A percentile compares a stretch with the other conserved stretches of the same genome.
Evolutionary conservation across 768 basidiomycete genomes (phyloP).

Genomic region (Coprinopsis sp.): DNA sequence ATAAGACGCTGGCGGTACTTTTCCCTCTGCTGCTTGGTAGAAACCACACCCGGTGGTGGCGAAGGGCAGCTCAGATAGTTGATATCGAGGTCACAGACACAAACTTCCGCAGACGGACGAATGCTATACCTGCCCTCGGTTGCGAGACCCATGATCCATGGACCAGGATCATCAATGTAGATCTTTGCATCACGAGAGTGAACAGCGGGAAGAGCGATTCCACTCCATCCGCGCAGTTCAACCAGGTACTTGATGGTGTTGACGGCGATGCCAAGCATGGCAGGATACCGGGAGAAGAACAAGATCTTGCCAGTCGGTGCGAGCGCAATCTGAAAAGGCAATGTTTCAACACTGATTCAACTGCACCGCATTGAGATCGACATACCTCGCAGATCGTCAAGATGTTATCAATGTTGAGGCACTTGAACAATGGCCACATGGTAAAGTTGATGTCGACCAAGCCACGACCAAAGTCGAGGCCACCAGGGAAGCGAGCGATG

Average conservation of each 20-base stretch:
- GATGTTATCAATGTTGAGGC: slow-evolving; percentile 89
- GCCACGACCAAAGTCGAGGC: slow-evolving; percentile 86
- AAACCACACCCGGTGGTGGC: slow-evolving; percentile 71
- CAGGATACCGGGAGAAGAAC: slow-evolving; percentile 85
- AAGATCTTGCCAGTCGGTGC: slow-evolving; percentile 83
- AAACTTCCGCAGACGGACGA: slow-evolving; percentile 73
- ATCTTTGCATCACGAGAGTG: slow-evolving; percentile 90
- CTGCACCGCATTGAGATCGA: not conserved
- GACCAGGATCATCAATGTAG: slow-evolving; percentile 93
- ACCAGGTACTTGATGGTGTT: slow-evolving; percentile 87
- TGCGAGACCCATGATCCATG: slow-evolving; percentile 91
- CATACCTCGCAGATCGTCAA: slow-evolving; percentile 85
- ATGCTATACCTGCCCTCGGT: slow-evolving; percentile 81
- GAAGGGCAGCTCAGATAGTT: slow-evolving; percentile 81
- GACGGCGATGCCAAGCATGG: slow-evolving; percentile 92
- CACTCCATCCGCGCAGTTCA: slow-evolving; percentile 90
- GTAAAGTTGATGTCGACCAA: slow-evolving; percentile 93
- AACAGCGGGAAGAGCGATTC: slow-evolving; percentile 76
- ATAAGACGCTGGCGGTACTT: slow-evolving; percentile 71
- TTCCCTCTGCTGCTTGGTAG: slow-evolving; percentile 74
- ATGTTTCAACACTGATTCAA: not conserved
- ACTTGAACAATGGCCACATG: slow-evolving; percentile 95
- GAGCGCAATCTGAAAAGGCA: slow-evolving; percentile 63
- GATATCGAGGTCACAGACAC: slow-evolving; percentile 85
- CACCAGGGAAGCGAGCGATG: slow-evolving; percentile 88